phyloP scores from a whole-genome alignment of 176 grass and related monocot species.

The Tillandsia leiboldiana region DNA sequence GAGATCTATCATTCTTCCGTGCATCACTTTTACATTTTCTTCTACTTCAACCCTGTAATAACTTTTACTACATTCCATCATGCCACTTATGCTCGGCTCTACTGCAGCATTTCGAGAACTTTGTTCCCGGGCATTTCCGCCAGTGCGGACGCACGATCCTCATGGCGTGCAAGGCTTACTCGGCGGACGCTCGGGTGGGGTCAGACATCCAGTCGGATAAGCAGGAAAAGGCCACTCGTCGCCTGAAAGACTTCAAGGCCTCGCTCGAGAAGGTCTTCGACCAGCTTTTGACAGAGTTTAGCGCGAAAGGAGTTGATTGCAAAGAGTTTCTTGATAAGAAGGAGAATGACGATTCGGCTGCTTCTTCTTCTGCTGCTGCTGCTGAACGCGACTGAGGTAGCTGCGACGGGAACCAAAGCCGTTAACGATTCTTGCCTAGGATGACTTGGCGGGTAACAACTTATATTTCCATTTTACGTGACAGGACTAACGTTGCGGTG shows the following conservation, averaged over 20 bases:
- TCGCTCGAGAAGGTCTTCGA: slow-evolving; percentile 49
- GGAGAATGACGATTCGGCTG: slow-evolving; percentile 30
- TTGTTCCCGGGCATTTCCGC: slow-evolving; percentile 61
- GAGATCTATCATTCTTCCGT: background rate
- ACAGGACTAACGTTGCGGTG: background rate
- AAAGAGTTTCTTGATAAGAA: slow-evolving; percentile 51
- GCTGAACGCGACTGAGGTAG: background rate
- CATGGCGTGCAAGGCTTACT: slow-evolving; percentile 64
- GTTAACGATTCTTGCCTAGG: background rate
- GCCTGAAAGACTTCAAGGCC: slow-evolving; percentile 22
- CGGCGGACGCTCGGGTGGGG: slow-evolving; percentile 53
- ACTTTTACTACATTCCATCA: background rate
- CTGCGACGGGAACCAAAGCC: background rate
- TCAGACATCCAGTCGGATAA: slow-evolving; percentile 37
- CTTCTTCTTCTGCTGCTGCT: slow-evolving; percentile 2
- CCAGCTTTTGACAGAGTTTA: slow-evolving; percentile 89
- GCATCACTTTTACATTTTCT: background rate
- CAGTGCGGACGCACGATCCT: slow-evolving; percentile 44
- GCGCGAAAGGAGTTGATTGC: slow-evolving; percentile 77
- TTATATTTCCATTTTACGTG: background rate
- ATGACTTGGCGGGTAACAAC: background rate
- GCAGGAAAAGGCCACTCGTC: slow-evolving; percentile 2
- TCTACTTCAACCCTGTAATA: background rate
- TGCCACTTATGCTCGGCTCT: slow-evolving; percentile 14
- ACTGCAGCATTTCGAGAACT: slow-evolving; percentile 83